A percentile compares a stretch with the other conserved stretches of the same genome.
These are phyloP conservation scores for Flaveria sonorensis DNA, from an alignment of 129 eudicot species.

Conservation along the genomic window DNA sequence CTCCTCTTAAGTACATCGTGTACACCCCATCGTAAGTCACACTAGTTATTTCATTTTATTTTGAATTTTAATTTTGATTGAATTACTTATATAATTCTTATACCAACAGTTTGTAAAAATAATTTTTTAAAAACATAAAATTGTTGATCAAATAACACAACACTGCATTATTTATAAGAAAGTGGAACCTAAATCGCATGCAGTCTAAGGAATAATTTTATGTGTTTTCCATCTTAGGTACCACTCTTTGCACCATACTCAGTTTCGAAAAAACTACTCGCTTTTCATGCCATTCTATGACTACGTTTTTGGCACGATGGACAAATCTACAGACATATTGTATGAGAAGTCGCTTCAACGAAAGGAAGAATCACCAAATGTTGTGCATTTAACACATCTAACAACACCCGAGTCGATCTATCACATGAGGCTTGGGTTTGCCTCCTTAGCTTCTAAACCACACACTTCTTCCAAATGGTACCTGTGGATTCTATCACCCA, in stretches of 20 bases:
- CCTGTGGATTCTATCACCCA: constrained; percentile 50
- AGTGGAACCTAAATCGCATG: background rate
- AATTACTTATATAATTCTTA: background rate
- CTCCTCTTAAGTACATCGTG: constrained; percentile 73
- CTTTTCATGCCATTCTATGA: constrained; percentile 85
- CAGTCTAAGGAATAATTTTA: background rate
- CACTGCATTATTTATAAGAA: background rate
- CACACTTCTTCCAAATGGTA: constrained; percentile 46
- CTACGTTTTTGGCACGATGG: constrained; percentile 62
- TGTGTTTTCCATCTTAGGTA: constrained; percentile 34
- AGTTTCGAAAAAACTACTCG: constrained; percentile 71
- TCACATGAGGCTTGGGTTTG: constrained; percentile 55
- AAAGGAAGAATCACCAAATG: constrained; percentile 50
- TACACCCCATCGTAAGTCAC: constrained; percentile 77
- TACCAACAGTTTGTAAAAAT: background rate
- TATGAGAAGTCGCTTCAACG: constrained; percentile 51
- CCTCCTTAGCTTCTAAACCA: constrained; percentile 62
- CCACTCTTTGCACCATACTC: constrained; percentile 84
- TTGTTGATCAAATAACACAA: no score
- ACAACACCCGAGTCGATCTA: constrained; percentile 63
- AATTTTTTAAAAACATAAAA: no score
- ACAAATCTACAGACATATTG: constrained; percentile 49
- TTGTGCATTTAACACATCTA: constrained; percentile 65
- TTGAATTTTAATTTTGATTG: background rate
- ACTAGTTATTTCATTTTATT: background rate